phyloP scores from a whole-genome alignment of 495 filamentous ascomycete species.

The Podospora conica region DNA sequence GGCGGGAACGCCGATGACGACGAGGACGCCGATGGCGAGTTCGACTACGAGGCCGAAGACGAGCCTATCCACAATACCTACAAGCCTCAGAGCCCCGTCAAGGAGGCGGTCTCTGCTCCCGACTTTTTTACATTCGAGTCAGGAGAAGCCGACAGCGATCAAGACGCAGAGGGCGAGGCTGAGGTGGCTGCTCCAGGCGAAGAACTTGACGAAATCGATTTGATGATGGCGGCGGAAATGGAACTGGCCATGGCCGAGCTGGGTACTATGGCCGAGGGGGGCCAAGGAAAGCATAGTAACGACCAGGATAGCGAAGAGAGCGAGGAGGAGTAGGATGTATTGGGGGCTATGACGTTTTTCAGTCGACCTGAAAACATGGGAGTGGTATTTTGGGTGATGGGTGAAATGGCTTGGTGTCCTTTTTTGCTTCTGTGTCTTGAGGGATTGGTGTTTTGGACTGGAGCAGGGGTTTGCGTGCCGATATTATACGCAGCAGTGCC shows the following conservation, averaged over 20 bases:
- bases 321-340: conserved; percentile 25
- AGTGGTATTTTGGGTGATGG: background rate
- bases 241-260: conserved; percentile 28
- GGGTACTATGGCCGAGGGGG: conserved; percentile 18
- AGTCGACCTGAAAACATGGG: background rate
- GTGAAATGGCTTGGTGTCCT: background rate
- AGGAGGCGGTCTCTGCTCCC: conserved; percentile 6
- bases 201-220: conserved; percentile 27
- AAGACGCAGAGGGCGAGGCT: conserved; percentile 20
- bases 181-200: conserved; percentile 12
- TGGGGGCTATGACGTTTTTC: background rate
- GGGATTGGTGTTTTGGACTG: background rate
- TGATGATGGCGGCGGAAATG: conserved; percentile 19
- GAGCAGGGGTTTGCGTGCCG: background rate
- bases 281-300: conserved; percentile 21
- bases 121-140: conserved; percentile 11
- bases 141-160: conserved; percentile 21
- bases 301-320: conserved; percentile 25
- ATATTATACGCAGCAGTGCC: background rate
- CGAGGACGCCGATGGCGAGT: conserved; percentile 26
- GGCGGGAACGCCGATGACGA: conserved; percentile 34
- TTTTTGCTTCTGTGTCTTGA: background rate
- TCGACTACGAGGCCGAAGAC: conserved; percentile 21
- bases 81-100: conserved; percentile 32
- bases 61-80: conserved; percentile 19